Percentiles rank a stretch among this genome's conserved stretches.
phyloP scores from a whole-genome alignment of 1,139 yeast species.

The Kluyveromyces sp. region DNA sequence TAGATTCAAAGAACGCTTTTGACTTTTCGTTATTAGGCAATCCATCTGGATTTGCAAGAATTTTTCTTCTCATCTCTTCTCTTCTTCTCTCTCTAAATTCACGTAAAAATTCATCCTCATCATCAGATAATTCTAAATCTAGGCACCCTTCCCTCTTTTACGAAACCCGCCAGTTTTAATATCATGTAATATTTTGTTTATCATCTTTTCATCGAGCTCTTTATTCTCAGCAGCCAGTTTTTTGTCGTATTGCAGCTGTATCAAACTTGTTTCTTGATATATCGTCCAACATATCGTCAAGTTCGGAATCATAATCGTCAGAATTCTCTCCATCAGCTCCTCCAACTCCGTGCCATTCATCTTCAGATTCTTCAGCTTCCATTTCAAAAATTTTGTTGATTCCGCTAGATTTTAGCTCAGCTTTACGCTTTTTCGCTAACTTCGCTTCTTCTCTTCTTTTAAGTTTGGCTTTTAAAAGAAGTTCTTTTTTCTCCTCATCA shows the following conservation, averaged over 20 bases:
- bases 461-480: constrained; percentile 9
- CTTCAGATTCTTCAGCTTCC: constrained; percentile 95
- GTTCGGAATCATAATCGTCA: constrained; percentile 65
- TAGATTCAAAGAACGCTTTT: constrained; percentile 66
- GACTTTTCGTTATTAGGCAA: constrained; percentile 51
- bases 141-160: constrained; percentile 52
- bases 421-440: constrained; percentile 36
- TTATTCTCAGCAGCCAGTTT: constrained; percentile 63
- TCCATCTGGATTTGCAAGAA: constrained; percentile 47
- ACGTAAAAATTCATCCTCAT: constrained; percentile 50
- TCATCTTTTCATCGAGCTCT: constrained; percentile 58
- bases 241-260: constrained; percentile 51
- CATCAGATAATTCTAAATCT: constrained; percentile 60
- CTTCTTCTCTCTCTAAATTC: constrained; percentile 40
- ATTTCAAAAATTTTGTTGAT: constrained; percentile 31
- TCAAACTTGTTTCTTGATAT: constrained; percentile 50
- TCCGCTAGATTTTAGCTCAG: constrained; percentile 30
- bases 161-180: constrained; percentile 75
- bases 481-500: constrained; percentile 8
- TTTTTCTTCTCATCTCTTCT: constrained; percentile 47
- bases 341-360: constrained; percentile 90
- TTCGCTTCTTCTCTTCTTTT: constrained; percentile 32
- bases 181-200: constrained; percentile 72
- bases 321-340: constrained; percentile 69
- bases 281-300: constrained; percentile 79